phyloP scores from a whole-genome alignment of 768 basidiomycete genomes.

The Kondoa subrosea region DNA sequence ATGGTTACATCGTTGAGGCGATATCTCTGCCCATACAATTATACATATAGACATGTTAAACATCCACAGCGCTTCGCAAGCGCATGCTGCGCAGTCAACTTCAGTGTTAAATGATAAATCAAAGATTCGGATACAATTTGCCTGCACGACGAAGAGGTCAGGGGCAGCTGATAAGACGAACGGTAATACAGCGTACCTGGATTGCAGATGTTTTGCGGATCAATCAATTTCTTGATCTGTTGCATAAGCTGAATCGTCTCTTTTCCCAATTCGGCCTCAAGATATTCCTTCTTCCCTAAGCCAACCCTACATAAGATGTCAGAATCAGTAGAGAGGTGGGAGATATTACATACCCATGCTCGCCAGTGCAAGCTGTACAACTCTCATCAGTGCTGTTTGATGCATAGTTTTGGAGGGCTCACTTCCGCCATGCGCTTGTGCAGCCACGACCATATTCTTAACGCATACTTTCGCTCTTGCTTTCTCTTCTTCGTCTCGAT shows the following conservation, averaged over 20 bases:
- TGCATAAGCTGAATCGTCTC: slow-evolving; percentile 72
- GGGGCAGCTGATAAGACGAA: no score
- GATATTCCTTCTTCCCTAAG: slow-evolving; percentile 40
- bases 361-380: slow-evolving; percentile 36
- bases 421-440: background rate
- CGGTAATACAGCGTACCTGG: no score
- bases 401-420: slow-evolving; percentile 31
- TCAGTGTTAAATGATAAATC: background rate
- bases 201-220: slow-evolving; percentile 69
- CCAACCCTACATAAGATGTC: slow-evolving; percentile 9
- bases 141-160: no score
- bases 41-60: no score
- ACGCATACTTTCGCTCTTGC: slow-evolving; percentile 23
- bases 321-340: slow-evolving; percentile 4
- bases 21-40: no score
- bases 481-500: slow-evolving; percentile 24
- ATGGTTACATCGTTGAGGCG: no score
- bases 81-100: no score
- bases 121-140: background rate
- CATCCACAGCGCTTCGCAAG: no score
- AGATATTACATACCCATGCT: no score
- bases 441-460: slow-evolving; percentile 20
- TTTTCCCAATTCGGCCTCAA: slow-evolving; percentile 62
- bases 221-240: slow-evolving; percentile 57
- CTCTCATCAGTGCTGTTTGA: slow-evolving; percentile 33